phyloP scores from a whole-genome alignment of 371 early-diverging fungal genomes.

The Enteropsectra breve region DNA sequence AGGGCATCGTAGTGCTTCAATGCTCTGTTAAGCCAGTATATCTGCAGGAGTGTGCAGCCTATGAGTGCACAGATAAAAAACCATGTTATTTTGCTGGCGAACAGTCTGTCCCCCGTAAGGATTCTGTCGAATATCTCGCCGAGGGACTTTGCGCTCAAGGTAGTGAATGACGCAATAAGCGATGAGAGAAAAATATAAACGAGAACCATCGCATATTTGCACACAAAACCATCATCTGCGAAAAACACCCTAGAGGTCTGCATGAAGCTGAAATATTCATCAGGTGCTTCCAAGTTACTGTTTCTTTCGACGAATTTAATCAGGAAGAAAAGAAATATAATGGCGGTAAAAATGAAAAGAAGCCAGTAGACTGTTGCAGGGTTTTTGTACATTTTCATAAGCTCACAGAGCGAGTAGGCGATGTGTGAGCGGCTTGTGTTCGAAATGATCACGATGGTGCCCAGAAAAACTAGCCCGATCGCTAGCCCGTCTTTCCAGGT shows the following conservation, averaged over 20 bases:
- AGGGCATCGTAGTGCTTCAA: conserved; percentile 71
- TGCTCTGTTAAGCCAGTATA: conserved; percentile 72
- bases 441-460: conserved; percentile 67
- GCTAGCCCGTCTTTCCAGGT: conserved; percentile 67
- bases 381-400: conserved; percentile 66
- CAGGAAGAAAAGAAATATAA: conserved; percentile 61
- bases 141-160: conserved; percentile 70
- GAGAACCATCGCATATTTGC: conserved; percentile 59
- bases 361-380: conserved; percentile 66
- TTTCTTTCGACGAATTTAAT: conserved; percentile 66
- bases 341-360: conserved; percentile 62
- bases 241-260: conserved; percentile 40
- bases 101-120: conserved; percentile 67
- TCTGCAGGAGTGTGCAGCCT: conserved; percentile 68
- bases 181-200: conserved; percentile 61
- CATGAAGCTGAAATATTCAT: conserved; percentile 37
- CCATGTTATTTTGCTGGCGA: conserved; percentile 64
- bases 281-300: conserved; percentile 60
- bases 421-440: conserved; percentile 63
- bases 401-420: conserved; percentile 67
- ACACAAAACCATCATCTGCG: conserved; percentile 47
- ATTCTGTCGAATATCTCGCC: conserved; percentile 67
- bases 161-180: conserved; percentile 71
- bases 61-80: conserved; percentile 66
- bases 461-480: conserved; percentile 68